Evolutionary conservation across 352 stramenopile species (phyloP).

Genomic region (Globisporangium nagaii): DNA sequence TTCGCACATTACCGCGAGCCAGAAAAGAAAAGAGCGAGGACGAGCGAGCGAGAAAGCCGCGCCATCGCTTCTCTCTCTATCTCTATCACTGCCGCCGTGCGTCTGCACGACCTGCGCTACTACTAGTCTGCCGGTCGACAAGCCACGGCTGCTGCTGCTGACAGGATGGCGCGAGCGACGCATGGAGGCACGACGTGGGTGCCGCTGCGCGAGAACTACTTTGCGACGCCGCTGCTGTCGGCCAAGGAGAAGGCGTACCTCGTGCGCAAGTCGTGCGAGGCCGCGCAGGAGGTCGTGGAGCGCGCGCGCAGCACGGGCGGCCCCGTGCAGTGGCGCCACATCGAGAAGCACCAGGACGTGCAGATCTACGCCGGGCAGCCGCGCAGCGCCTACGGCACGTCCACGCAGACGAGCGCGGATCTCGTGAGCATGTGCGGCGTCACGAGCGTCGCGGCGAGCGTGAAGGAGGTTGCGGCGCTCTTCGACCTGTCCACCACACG

Average conservation of each 20-base stretch:
- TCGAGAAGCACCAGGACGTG: constrained; percentile 72
- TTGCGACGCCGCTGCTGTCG: constrained; percentile 61
- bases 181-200: constrained; percentile 34
- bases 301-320: constrained; percentile 54
- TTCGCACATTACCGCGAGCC: no score
- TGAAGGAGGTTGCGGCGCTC: constrained; percentile 69
- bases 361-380: constrained; percentile 68
- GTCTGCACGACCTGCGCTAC: no score
- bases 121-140: no score
- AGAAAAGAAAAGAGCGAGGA: no score
- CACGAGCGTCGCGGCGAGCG: constrained; percentile 58
- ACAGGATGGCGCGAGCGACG: constrained; percentile 5
- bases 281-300: constrained; percentile 72
- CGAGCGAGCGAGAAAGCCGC: no score
- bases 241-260: constrained; percentile 64
- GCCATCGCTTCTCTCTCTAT: no score
- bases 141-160: background rate
- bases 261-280: constrained; percentile 77
- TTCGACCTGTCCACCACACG: constrained; percentile 61
- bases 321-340: constrained; percentile 64
- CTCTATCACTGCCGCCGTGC: no score
- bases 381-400: constrained; percentile 20
- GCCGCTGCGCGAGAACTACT: constrained; percentile 72
- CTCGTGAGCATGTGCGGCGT: constrained; percentile 69
- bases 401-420: constrained; percentile 21